Percentiles rank a stretch among this genome's conserved stretches.
phyloP scores from a whole-genome alignment of 495 filamentous ascomycete genomes.

The Hypoxylon fragiforme region DNA sequence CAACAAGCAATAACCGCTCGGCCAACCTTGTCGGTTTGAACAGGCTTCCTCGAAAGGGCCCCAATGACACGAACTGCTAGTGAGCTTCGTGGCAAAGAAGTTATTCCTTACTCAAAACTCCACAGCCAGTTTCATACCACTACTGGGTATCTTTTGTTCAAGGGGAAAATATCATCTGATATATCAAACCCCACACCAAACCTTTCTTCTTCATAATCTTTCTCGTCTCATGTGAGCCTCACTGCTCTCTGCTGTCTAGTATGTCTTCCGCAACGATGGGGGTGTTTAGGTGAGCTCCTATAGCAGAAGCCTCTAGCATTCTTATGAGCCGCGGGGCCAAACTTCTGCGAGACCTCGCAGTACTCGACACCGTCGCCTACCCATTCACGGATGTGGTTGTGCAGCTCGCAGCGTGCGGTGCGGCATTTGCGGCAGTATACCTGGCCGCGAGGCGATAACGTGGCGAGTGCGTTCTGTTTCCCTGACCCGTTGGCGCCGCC shows the following conservation, averaged over 20 bases:
- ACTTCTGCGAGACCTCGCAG: constrained; percentile 55
- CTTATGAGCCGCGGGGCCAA: constrained; percentile 43
- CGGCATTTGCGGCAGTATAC: constrained; percentile 57
- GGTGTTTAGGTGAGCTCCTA: constrained; percentile 52
- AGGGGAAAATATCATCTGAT: no score
- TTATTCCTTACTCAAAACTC: no score
- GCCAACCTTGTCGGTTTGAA: neutral
- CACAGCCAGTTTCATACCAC: no score
- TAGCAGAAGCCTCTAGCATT: constrained; percentile 50
- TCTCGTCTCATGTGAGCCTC: constrained; percentile 22
- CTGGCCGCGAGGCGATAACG: constrained; percentile 48
- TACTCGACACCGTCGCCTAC: constrained; percentile 53
- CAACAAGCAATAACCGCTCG: no score
- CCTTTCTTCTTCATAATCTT: neutral
- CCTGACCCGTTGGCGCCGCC: constrained; percentile 25
- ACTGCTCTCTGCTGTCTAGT: constrained; percentile 35
- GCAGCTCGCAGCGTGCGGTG: constrained; percentile 55
- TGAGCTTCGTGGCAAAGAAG: no score
- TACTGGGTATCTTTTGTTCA: neutral
- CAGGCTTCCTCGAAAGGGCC: no score
- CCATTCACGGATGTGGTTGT: constrained; percentile 58
- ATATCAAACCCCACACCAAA: no score
- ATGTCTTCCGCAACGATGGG: constrained; percentile 54
- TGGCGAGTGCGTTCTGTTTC: constrained; percentile 43
- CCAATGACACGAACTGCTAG: no score